Conservation (phyloP, 2,329 filamentous ascomycete species). For the Domatiomyces catenatus region DNA sequence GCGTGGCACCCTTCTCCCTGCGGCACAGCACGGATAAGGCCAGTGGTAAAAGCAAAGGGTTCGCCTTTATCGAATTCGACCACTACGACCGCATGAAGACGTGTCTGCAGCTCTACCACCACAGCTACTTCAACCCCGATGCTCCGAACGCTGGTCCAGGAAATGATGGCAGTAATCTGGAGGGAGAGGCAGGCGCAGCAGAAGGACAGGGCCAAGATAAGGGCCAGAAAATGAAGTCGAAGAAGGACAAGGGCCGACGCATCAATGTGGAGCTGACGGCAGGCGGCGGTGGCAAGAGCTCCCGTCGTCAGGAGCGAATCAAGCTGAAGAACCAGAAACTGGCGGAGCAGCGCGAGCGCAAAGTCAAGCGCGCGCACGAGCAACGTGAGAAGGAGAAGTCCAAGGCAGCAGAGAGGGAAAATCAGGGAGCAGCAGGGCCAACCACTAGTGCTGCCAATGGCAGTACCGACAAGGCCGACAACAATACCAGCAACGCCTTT, state of each 20-base stretch:
- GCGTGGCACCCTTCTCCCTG: constrained; percentile 53
- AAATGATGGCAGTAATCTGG: constrained; percentile 1
- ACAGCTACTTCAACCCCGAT: constrained; percentile 54
- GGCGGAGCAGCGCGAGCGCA: constrained; percentile 48
- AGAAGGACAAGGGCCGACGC: constrained; percentile 38
- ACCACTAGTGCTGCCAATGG: background rate
- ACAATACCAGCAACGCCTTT: background rate
- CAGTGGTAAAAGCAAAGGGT: constrained; percentile 52
- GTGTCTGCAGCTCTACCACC: constrained; percentile 79
- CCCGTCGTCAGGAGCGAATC: constrained; percentile 59
- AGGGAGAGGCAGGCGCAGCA: constrained; percentile 5
- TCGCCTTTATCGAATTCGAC: constrained; percentile 80
- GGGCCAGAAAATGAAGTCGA: background rate
- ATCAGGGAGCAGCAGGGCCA: constrained; percentile 21
- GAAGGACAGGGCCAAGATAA: constrained; percentile 30
- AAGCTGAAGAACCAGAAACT: constrained; percentile 74
- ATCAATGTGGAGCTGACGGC: constrained; percentile 93
- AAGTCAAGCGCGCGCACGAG: constrained; percentile 27
- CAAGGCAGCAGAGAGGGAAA: constrained; percentile 17
- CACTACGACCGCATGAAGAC: constrained; percentile 82
- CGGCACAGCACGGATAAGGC: constrained; percentile 56
- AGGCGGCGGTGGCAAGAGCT: constrained; percentile 66
- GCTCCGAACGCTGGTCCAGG: constrained; percentile 20
- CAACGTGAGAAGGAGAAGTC: constrained; percentile 26
- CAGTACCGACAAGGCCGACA: background rate